Percentiles rank a stretch among this genome's conserved stretches.
Evolutionary conservation across 2,329 filamentous ascomycete species (phyloP).

Genomic region (Nectriaceae sp.): DNA sequence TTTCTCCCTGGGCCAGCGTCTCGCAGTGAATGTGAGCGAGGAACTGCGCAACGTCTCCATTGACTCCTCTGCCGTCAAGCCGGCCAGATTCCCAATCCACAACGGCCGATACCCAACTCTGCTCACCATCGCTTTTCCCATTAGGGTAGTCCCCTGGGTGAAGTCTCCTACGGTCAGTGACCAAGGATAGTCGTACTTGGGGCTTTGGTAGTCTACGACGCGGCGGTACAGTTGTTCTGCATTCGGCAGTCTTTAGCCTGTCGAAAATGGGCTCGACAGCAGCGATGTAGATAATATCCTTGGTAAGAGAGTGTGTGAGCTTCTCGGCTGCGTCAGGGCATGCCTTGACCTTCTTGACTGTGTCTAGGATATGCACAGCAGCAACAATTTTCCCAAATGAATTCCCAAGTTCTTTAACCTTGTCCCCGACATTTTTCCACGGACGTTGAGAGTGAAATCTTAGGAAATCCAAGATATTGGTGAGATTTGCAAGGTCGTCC

Average conservation of each 20-base stretch:
- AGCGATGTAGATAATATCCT: constrained; percentile 9
- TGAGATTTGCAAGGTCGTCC: too few species aligned
- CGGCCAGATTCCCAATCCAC: constrained; percentile 23
- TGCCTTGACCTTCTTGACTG: too few species aligned
- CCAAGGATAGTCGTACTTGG: constrained; percentile 5
- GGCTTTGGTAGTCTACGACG: constrained; percentile 9
- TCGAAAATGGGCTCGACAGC: constrained; percentile 15
- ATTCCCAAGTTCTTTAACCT: too few species aligned
- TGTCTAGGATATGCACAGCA: too few species aligned
- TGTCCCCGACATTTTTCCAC: too few species aligned
- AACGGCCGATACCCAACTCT: constrained; percentile 12
- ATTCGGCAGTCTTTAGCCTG: constrained; percentile 8
- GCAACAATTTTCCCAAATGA: too few species aligned
- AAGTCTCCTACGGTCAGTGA: constrained; percentile 20
- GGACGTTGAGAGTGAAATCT: too few species aligned
- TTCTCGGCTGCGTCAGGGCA: constrained; percentile 11
- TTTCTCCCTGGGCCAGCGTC: constrained; percentile 1
- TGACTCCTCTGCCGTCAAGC: constrained; percentile 18
- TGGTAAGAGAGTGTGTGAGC: constrained; percentile 9
- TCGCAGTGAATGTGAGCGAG: constrained; percentile 18
- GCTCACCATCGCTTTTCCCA: not conserved
- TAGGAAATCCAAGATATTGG: too few species aligned
- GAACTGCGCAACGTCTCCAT: constrained; percentile 23
- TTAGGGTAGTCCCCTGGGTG: constrained; percentile 17
- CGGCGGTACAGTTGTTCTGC: constrained; percentile 8